phyloP scores from a whole-genome alignment of 2,329 filamentous ascomycete genomes.

The Stemphylium vesicarium region DNA sequence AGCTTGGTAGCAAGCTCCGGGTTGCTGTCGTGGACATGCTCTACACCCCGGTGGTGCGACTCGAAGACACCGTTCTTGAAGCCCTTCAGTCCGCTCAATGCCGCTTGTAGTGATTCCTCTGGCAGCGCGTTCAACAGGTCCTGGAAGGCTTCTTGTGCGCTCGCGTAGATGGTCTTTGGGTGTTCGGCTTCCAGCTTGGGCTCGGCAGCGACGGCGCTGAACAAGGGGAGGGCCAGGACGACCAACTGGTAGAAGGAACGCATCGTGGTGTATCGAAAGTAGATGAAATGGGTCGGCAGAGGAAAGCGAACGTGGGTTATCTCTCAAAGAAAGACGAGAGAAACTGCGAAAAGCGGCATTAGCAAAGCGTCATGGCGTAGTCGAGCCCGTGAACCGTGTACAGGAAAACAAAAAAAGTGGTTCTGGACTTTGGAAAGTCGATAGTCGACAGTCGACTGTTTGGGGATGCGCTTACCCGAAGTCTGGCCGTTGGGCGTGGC shows the following conservation, averaged over 20 bases:
- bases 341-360: slow-evolving; percentile 22
- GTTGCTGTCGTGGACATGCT: slow-evolving; percentile 67
- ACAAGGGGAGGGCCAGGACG: slow-evolving; percentile 42
- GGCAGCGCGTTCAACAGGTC: slow-evolving; percentile 64
- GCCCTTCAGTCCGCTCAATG: slow-evolving; percentile 68
- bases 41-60: slow-evolving; percentile 67
- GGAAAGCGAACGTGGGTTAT: slow-evolving; percentile 11
- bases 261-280: slow-evolving; percentile 28
- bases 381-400: slow-evolving; percentile 9
- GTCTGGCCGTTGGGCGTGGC: slow-evolving; percentile 3
- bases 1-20: slow-evolving; percentile 67
- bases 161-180: slow-evolving; percentile 33
- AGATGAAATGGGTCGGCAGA: neutral
- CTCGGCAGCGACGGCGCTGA: slow-evolving; percentile 29
- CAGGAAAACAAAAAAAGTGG: slow-evolving; percentile 7
- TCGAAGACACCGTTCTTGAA: slow-evolving; percentile 73
- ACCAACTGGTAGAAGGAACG: slow-evolving; percentile 38
- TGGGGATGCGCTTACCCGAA: neutral
- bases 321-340: slow-evolving; percentile 8
- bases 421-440: slow-evolving; percentile 6
- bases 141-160: slow-evolving; percentile 56
- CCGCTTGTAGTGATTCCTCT: slow-evolving; percentile 67
- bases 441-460: neutral
- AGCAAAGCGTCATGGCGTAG: slow-evolving; percentile 23
- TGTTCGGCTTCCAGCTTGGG: slow-evolving; percentile 25